These are phyloP conservation scores for Carex littledalei DNA, from an alignment of 176 grass and related monocot species.

Conservation along the genomic window DNA sequence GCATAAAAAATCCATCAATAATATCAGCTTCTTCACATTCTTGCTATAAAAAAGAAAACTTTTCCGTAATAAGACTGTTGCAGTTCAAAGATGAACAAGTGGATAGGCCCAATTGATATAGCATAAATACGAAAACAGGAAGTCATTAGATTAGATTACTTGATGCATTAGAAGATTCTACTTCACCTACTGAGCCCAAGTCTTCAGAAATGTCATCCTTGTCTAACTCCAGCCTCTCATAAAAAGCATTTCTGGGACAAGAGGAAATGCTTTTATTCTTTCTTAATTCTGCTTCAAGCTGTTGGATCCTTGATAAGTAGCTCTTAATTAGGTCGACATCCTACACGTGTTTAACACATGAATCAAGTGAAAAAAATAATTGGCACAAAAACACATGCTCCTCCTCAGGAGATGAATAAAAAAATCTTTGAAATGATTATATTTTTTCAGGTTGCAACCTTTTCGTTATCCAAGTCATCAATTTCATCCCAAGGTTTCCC, in stretches of 20 bases:
- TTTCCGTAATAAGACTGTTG: neutral
- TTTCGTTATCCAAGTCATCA: slow-evolving; percentile 32
- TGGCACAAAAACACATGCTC: neutral
- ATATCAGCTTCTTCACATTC: neutral
- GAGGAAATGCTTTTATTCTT: slow-evolving; percentile 48
- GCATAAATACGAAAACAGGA: neutral
- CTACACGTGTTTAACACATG: slow-evolving; percentile 28
- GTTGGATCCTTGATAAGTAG: slow-evolving; percentile 83
- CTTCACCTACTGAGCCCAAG: slow-evolving; percentile 42
- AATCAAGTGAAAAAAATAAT: neutral
- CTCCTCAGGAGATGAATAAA: neutral
- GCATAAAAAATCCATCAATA: slow-evolving; percentile 8
- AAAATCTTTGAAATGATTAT: neutral
- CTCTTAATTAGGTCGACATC: slow-evolving; percentile 59
- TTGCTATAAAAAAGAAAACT: neutral
- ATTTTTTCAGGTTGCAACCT: slow-evolving; percentile 32
- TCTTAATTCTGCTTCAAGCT: slow-evolving; percentile 66
- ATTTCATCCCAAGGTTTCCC: slow-evolving; percentile 79
- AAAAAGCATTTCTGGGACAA: slow-evolving; percentile 43
- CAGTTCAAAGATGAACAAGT: slow-evolving; percentile 1
- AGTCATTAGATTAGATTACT: slow-evolving; percentile 37
- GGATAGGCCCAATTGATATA: neutral
- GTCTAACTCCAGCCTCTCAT: slow-evolving; percentile 44
- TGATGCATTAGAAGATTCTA: slow-evolving; percentile 40
- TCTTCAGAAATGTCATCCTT: slow-evolving; percentile 46